These are phyloP conservation scores for Echites panduratus DNA, from an alignment of 257 asterid genomes.

Conservation along the genomic window DNA sequence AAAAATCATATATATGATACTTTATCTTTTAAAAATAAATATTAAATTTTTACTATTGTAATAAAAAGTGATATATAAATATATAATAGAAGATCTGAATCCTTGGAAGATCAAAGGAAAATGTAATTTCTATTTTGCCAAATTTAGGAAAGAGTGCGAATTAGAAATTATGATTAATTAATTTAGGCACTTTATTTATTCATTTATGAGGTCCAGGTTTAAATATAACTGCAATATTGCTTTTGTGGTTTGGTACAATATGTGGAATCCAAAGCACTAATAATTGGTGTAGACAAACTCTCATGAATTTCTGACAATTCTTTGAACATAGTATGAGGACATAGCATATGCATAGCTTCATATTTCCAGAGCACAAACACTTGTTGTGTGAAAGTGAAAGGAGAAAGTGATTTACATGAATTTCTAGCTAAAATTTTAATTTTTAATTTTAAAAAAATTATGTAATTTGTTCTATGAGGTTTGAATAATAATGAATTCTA, in stretches of 20 bases:
- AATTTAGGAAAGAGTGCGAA: too few relatives aligned
- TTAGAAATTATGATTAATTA: too few relatives aligned
- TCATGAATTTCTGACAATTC: background rate
- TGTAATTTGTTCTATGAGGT: background rate
- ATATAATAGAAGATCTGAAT: too few relatives aligned
- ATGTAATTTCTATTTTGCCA: background rate
- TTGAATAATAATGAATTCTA: background rate
- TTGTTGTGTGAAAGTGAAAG: too few relatives aligned
- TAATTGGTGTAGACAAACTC: conserved; percentile 1
- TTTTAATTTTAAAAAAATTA: background rate
- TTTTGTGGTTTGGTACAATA: background rate
- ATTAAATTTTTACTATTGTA: too few relatives aligned
- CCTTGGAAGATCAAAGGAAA: background rate
- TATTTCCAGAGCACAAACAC: background rate
- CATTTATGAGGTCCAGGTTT: too few relatives aligned
- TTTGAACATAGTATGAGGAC: background rate
- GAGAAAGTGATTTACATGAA: too few relatives aligned
- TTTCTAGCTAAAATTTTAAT: background rate
- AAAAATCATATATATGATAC: too few relatives aligned
- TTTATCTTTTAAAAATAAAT: too few relatives aligned
- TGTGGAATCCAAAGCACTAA: background rate
- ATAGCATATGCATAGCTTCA: background rate
- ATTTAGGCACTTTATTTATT: too few relatives aligned
- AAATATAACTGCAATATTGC: background rate
- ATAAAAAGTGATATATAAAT: too few relatives aligned